Conservation (phyloP, 768 basidiomycete genomes). For the Tulasnella sp. region DNA sequence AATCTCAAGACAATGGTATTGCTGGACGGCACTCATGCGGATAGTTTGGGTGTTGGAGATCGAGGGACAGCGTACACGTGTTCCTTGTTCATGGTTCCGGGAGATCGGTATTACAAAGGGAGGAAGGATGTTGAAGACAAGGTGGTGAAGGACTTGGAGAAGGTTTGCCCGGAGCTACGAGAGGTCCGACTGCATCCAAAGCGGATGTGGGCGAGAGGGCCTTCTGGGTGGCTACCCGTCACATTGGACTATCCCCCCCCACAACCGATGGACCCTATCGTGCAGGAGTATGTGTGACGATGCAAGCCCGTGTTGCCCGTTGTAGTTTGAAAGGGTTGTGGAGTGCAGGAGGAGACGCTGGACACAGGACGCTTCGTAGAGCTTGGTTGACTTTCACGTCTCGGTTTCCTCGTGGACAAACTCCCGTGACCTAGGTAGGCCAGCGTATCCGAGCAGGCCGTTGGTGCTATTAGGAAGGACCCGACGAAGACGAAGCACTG, state of each 20-base stretch:
- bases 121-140: background rate
- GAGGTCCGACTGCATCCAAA: background rate
- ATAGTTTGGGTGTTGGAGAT: background rate
- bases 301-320: background rate
- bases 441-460: background rate
- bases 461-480: background rate
- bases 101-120: background rate
- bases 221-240: background rate
- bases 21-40: background rate
- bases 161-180: background rate
- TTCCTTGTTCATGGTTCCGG: background rate
- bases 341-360: background rate
- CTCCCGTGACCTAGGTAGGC: background rate
- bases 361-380: background rate
- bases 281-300: background rate
- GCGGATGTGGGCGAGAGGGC: background rate
- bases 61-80: slow-evolving; percentile 1
- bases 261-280: background rate
- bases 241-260: background rate
- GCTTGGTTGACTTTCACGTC: background rate
- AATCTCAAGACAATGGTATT: background rate
- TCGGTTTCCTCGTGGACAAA: background rate
- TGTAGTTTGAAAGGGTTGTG: background rate
- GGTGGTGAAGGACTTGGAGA: background rate
- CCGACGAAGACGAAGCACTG: background rate